Conservation (phyloP, 75 land plant genomes). For the Sequoia sempervirens region DNA sequence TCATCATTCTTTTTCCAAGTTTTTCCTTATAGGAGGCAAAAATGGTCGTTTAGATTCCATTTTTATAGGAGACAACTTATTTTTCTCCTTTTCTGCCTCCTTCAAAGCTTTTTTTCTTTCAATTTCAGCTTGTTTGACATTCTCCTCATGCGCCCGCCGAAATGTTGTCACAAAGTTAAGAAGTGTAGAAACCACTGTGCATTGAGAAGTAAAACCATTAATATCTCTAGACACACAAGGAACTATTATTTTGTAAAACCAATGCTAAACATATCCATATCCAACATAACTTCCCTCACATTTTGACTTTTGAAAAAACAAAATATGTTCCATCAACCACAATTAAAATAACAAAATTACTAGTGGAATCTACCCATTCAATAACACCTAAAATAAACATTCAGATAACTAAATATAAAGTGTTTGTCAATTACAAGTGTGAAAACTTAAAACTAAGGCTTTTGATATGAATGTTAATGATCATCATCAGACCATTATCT, state of each 20-base stretch:
- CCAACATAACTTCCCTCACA: not conserved
- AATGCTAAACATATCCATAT: not conserved
- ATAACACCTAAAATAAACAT: not conserved
- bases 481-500: not conserved
- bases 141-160: constrained; percentile 68
- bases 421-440: not conserved
- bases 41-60: constrained; percentile 16
- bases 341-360: not conserved
- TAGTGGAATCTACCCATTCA: constrained; percentile 1
- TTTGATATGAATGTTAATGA: not conserved
- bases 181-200: constrained; percentile 75
- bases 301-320: constrained; percentile 1
- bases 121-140: constrained; percentile 63
- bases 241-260: not conserved
- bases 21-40: constrained; percentile 1
- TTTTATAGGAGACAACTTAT: constrained; percentile 32
- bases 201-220: not conserved
- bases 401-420: not conserved
- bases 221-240: not conserved
- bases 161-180: constrained; percentile 79
- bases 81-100: constrained; percentile 70
- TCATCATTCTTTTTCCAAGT: not conserved
- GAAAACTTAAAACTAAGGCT: not conserved
- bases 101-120: constrained; percentile 87
- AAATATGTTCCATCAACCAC: not conserved